Conservation (phyloP, 805 yeast species). For the Yamadazyma olivae region DNA sequence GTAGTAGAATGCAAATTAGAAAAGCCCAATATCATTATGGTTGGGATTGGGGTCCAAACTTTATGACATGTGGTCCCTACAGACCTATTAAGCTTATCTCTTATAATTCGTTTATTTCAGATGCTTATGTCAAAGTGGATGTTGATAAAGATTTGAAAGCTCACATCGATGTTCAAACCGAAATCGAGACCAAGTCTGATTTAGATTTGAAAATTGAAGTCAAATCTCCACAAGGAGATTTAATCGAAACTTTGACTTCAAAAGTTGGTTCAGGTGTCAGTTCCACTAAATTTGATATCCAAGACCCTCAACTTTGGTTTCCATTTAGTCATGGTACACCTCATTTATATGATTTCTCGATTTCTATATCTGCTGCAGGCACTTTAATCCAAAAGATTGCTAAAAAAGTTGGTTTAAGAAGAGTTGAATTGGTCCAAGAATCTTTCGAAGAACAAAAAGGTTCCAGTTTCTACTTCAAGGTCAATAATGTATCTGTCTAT, state of each 20-base stretch:
- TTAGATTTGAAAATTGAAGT: constrained; percentile 9
- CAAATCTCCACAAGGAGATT: constrained; percentile 13
- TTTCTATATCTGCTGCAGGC: constrained; percentile 7
- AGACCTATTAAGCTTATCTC: constrained; percentile 29
- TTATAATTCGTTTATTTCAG: constrained; percentile 14
- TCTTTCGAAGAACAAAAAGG: constrained; percentile 27
- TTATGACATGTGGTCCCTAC: constrained; percentile 45
- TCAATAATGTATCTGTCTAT: constrained; percentile 39
- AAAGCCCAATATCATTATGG: constrained; percentile 56
- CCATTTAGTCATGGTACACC: constrained; percentile 39
- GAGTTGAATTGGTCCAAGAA: constrained; percentile 39
- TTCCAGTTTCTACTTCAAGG: constrained; percentile 39
- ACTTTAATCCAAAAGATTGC: constrained; percentile 8
- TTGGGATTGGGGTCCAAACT: constrained; percentile 56
- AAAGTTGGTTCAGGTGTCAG: constrained; percentile 5
- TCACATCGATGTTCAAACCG: constrained; percentile 10
- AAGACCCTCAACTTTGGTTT: constrained; percentile 38
- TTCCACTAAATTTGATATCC: constrained; percentile 12
- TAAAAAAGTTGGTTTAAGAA: constrained; percentile 37
- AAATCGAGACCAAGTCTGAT: constrained; percentile 2
- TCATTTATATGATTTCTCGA: constrained; percentile 24
- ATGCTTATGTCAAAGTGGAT: constrained; percentile 16
- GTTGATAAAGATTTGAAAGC: constrained; percentile 11
- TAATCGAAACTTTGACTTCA: not conserved
- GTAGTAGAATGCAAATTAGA: constrained; percentile 41